phyloP scores from a whole-genome alignment of 2,329 filamentous ascomycete genomes.

The Aspergillus uvarum region DNA sequence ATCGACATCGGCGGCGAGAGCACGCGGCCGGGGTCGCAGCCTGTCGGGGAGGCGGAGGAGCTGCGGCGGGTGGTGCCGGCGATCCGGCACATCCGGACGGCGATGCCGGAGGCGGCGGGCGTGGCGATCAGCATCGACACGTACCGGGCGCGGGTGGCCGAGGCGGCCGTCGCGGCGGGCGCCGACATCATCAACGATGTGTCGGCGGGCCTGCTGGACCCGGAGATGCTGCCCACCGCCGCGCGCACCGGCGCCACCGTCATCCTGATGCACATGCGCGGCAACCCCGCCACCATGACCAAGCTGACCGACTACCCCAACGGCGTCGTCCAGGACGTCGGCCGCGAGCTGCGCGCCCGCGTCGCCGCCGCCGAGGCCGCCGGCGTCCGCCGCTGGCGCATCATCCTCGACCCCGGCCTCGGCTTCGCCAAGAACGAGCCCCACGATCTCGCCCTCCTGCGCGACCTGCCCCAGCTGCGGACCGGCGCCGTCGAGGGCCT shows the following conservation, averaged over 20 bases:
- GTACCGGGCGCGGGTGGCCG: constrained; percentile 81
- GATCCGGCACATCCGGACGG: constrained; percentile 68
- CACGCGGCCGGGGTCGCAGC: constrained; percentile 71
- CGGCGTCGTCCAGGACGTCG: constrained; percentile 66
- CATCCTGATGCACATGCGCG: constrained; percentile 90
- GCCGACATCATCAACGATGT: constrained; percentile 96
- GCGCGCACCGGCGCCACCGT: constrained; percentile 77
- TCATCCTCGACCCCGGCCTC: constrained; percentile 89
- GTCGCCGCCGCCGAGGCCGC: constrained; percentile 74
- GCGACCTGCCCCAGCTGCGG: constrained; percentile 64
- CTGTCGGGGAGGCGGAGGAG: constrained; percentile 73
- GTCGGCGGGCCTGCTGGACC: constrained; percentile 76
- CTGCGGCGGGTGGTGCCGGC: constrained; percentile 73
- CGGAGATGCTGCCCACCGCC: constrained; percentile 77
- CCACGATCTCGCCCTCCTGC: constrained; percentile 80
- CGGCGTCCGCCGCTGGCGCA: constrained; percentile 87
- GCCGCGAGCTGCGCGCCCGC: constrained; percentile 66
- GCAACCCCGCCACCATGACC: constrained; percentile 79
- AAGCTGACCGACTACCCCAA: constrained; percentile 65
- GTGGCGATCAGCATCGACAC: constrained; percentile 88
- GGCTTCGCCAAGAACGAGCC: constrained; percentile 84
- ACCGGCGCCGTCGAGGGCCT: constrained; percentile 26
- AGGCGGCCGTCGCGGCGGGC: constrained; percentile 71
- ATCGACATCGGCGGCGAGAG: constrained; percentile 94
- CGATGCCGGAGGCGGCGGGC: constrained; percentile 59